Conservation (phyloP, 345 rosid species). For the Syzygium aromaticum region DNA sequence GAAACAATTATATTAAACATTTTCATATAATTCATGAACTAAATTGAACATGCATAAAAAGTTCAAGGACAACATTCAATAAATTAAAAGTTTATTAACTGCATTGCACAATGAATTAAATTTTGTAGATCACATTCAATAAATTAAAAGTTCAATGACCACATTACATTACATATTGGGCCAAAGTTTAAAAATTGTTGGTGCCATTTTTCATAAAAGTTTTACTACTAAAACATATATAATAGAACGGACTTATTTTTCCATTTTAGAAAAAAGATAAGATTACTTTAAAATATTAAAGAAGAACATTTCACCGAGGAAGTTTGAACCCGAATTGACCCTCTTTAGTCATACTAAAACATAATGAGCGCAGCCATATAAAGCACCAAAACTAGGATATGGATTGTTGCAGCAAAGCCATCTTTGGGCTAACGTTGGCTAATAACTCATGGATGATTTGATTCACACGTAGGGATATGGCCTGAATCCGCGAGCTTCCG, state of each 20-base stretch:
- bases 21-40: too few species aligned
- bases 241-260: background rate
- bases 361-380: background rate
- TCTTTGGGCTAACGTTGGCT: background rate
- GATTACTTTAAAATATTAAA: background rate
- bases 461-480: conserved; percentile 46
- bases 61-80: too few species aligned
- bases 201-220: background rate
- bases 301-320: background rate
- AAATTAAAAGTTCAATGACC: too few species aligned
- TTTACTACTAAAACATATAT: rapidly evolving
- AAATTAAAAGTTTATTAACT: too few species aligned
- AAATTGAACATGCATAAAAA: too few species aligned
- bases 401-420: background rate
- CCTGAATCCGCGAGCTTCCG: conserved; percentile 60
- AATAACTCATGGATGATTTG: background rate
- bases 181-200: too few species aligned
- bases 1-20: too few species aligned
- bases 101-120: too few species aligned
- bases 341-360: background rate
- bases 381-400: background rate
- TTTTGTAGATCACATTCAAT: too few species aligned
- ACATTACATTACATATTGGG: too few species aligned
- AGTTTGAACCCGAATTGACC: background rate
- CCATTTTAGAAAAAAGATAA: background rate